Conservation (phyloP, 106 monocot species). For the Posidonia australis region DNA sequence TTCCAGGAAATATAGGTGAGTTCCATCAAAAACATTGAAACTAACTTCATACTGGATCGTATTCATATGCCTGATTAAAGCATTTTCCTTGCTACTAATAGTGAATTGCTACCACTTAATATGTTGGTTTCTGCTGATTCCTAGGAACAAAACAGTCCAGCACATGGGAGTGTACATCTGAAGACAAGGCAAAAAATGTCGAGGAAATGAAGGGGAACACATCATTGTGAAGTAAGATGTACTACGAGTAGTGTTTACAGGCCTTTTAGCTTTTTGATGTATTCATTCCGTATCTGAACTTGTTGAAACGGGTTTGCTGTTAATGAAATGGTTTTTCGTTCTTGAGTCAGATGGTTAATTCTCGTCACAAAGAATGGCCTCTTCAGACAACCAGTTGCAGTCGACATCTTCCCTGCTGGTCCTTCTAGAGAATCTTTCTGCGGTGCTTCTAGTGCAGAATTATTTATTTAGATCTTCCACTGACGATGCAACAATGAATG, state of each 20-base stretch:
- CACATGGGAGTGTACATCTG: not conserved
- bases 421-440: not conserved
- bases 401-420: conserved; percentile 1
- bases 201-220: not conserved
- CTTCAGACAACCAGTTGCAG: not conserved
- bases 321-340: conserved; percentile 1
- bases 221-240: not conserved
- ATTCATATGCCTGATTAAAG: not conserved
- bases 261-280: conserved; percentile 1
- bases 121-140: not conserved
- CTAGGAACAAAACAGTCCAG: not conserved
- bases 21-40: not conserved
- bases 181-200: not conserved
- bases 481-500: not conserved
- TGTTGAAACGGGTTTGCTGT: conserved; percentile 1
- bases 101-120: not conserved
- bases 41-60: not conserved
- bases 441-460: not conserved
- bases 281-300: not conserved
- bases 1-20: conserved; percentile 18
- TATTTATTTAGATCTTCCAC: not conserved
- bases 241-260: not conserved
- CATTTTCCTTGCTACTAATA: not conserved
- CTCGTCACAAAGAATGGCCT: not conserved
- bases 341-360: not conserved